Conservation (phyloP, 2,329 filamentous ascomycete species). For the Claviceps capensis region DNA sequence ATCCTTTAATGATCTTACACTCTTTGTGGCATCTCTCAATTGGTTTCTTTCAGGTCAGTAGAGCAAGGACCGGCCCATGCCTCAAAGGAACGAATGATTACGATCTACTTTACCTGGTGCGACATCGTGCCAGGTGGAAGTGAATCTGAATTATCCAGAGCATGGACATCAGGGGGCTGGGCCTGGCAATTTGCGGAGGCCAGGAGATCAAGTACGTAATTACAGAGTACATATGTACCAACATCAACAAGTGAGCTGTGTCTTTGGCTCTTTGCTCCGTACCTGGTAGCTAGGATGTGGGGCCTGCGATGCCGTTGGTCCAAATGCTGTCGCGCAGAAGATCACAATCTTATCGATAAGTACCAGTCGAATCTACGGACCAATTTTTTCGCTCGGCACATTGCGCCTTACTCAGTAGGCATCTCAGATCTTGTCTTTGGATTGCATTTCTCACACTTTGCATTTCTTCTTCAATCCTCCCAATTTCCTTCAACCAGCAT, state of each 20-base stretch:
- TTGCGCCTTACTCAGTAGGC: not conserved
- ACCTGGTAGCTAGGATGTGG: not conserved
- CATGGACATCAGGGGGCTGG: no score
- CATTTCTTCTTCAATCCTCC: not conserved
- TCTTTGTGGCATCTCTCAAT: not conserved
- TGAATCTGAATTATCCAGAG: no score
- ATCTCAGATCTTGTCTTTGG: not conserved
- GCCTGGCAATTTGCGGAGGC: no score
- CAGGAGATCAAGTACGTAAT: no score
- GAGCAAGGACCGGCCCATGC: not conserved
- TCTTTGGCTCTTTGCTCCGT: no score
- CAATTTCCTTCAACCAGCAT: not conserved
- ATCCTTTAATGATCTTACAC: slow-evolving; percentile 16
- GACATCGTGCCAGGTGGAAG: no score
- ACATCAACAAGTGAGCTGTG: no score
- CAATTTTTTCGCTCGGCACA: not conserved
- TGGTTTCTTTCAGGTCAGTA: not conserved
- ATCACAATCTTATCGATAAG: slow-evolving; percentile 3
- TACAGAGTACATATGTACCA: no score
- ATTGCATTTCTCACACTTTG: not conserved
- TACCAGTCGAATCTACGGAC: not conserved
- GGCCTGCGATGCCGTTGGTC: not conserved
- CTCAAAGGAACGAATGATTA: not conserved
- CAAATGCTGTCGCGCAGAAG: not conserved
- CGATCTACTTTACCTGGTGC: no score